Base-by-base conservation (phyloP, 192 early-diverging fungal species). In the Backusella liffmaniae region DNA sequence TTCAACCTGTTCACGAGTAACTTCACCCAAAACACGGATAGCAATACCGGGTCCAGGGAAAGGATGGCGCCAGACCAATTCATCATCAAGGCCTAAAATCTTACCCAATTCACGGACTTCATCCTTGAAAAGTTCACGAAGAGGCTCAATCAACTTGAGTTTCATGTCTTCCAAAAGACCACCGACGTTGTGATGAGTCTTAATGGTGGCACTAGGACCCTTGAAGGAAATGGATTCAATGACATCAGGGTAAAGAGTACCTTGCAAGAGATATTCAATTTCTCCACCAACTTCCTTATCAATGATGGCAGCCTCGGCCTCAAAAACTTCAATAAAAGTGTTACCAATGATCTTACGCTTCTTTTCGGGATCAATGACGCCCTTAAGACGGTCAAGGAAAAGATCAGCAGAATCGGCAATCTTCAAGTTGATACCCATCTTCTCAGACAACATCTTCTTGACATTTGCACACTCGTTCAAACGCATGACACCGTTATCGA, bases 331-430 rank as follows among this genome's bases (percentile, higher is more conserved):
- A 70, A 99, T 95, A 77, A 99, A 99, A 37, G 97, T 96, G 91
- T 98, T 97, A 66, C 97, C 97, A 70, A 99, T 99, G 79, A 99
- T 96, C 88, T 97, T 99, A 82, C 97, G 92, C 93, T 99, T 99
- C 82, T 90, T 86, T 84, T 99, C 97, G 42, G 97, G 97, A 75
- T 99, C 96, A 21, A 90, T 96, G 67, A 97, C 91, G 66, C 96
- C 97, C 84, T 93, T 93, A 65, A 99, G 88, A 12, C 93, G 90
- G 49, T 86, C 86, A 70, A 96, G 80, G 88, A 98, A 98, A 68
- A 94, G 85, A 26, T 95, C 92, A 29, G 90, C 85, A 56, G 96
- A 94, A 82, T 97, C 94, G 49, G 92, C 94, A 44, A 99, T 91
- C 66, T 93, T 96, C 78, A 99, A 82, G 89, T 99, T 98, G 86